Conservation (phyloP, 2,329 filamentous ascomycete species). For the Colletotrichum musae region DNA sequence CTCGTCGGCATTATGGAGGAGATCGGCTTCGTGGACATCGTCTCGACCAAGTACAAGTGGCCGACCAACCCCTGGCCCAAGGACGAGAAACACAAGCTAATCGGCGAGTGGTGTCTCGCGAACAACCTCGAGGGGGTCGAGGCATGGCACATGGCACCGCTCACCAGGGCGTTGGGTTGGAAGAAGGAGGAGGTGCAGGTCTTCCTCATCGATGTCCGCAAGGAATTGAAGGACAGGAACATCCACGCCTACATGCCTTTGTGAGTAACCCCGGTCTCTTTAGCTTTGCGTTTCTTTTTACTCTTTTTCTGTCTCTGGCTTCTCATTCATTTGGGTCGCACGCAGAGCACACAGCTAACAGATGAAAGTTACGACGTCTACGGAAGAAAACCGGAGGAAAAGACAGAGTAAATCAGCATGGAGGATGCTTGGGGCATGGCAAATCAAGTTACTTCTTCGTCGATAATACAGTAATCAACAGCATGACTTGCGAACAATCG, state of each 20-base stretch:
- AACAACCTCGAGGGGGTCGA: constrained; percentile 52
- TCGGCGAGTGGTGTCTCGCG: constrained; percentile 56
- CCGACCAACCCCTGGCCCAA: constrained; percentile 67
- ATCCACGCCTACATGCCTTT: constrained; percentile 57
- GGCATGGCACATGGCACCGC: constrained; percentile 53
- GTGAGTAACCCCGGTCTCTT: constrained; percentile 45
- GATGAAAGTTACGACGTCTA: constrained; percentile 5
- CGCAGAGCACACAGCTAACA: background rate
- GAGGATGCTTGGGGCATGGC: no score
- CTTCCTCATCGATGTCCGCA: constrained; percentile 52
- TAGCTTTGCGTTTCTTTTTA: no score
- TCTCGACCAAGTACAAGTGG: constrained; percentile 62
- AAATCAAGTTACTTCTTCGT: no score
- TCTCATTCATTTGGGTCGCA: no score
- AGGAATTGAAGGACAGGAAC: constrained; percentile 49
- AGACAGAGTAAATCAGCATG: background rate
- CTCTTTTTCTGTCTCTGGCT: no score
- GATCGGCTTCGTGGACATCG: constrained; percentile 68
- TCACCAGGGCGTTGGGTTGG: constrained; percentile 52
- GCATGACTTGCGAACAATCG: no score
- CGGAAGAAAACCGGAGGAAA: constrained; percentile 7
- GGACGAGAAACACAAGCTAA: constrained; percentile 64
- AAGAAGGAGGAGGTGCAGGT: constrained; percentile 50
- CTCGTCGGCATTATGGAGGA: constrained; percentile 59
- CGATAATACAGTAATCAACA: no score